These are phyloP conservation scores for Kwoniella shivajii DNA, from an alignment of 1,284 basidiomycete species.

Conservation along the genomic window DNA sequence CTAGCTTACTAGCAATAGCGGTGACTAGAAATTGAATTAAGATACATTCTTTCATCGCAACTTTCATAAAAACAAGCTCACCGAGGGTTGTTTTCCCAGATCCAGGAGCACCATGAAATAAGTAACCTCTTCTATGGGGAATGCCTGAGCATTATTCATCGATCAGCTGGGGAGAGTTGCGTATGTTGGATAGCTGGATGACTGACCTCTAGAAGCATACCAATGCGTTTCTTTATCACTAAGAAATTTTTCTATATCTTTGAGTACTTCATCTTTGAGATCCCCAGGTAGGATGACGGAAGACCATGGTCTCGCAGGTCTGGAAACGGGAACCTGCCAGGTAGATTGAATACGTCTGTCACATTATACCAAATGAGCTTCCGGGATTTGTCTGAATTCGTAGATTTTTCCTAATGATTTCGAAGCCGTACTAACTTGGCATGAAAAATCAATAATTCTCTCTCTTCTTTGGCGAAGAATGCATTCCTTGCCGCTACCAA, in stretches of 20 bases:
- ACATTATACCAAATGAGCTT: not conserved
- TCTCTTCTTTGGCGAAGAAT: constrained; percentile 27
- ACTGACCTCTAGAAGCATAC: constrained; percentile 36
- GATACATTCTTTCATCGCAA: not conserved
- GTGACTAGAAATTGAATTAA: constrained; percentile 18
- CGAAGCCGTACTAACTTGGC: constrained; percentile 27
- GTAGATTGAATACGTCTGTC: constrained; percentile 20
- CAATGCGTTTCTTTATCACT: constrained; percentile 29
- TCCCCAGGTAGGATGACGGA: constrained; percentile 32
- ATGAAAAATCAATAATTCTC: constrained; percentile 37
- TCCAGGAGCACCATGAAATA: constrained; percentile 37
- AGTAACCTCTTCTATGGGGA: constrained; percentile 34
- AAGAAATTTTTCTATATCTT: constrained; percentile 31
- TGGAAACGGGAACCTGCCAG: constrained; percentile 28
- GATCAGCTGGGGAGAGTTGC: not conserved
- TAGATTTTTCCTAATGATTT: too few relatives aligned
- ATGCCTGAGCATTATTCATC: constrained; percentile 20
- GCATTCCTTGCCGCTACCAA: constrained; percentile 24
- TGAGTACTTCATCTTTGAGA: constrained; percentile 29
- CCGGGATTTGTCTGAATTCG: too few relatives aligned
- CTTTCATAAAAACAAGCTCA: constrained; percentile 6
- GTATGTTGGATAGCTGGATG: not conserved
- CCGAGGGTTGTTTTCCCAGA: constrained; percentile 38
- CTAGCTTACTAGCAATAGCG: constrained; percentile 32
- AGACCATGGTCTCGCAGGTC: constrained; percentile 32